Conservation (phyloP, 2,329 filamentous ascomycete genomes). For the Aspergillus luchuensis region DNA sequence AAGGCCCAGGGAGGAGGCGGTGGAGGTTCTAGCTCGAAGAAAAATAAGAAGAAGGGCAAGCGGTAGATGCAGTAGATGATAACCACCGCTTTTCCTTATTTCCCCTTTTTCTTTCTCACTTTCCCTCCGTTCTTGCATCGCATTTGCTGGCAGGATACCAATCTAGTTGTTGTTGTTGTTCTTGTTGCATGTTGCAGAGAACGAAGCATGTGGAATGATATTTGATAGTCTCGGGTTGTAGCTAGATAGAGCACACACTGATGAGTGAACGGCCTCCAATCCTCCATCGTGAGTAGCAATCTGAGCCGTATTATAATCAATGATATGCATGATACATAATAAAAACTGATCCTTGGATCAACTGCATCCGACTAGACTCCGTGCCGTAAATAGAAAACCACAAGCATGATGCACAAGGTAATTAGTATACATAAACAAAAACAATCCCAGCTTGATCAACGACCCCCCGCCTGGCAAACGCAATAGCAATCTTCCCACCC, state of each 20-base stretch:
- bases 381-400: no score
- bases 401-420: no score
- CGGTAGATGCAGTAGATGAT: slow-evolving; percentile 31
- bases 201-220: slow-evolving; percentile 12
- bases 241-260: not conserved
- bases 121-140: slow-evolving; percentile 8
- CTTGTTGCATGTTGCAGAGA: no score
- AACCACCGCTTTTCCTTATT: not conserved
- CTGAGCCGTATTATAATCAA: not conserved
- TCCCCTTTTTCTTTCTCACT: no score
- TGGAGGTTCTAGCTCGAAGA: slow-evolving; percentile 46
- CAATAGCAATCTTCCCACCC: no score
- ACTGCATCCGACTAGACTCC: no score
- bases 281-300: not conserved
- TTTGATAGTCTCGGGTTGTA: not conserved
- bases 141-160: slow-evolving; percentile 5
- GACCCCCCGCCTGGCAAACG: no score
- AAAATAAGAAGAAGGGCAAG: slow-evolving; percentile 55
- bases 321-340: not conserved
- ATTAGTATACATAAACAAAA: no score
- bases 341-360: no score
- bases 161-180: not conserved
- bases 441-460: no score
- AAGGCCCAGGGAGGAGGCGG: slow-evolving; percentile 37
- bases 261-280: not conserved